Evolutionary conservation across 2,329 filamentous ascomycete genomes (phyloP).

Genomic region (Cladosporium velox): DNA sequence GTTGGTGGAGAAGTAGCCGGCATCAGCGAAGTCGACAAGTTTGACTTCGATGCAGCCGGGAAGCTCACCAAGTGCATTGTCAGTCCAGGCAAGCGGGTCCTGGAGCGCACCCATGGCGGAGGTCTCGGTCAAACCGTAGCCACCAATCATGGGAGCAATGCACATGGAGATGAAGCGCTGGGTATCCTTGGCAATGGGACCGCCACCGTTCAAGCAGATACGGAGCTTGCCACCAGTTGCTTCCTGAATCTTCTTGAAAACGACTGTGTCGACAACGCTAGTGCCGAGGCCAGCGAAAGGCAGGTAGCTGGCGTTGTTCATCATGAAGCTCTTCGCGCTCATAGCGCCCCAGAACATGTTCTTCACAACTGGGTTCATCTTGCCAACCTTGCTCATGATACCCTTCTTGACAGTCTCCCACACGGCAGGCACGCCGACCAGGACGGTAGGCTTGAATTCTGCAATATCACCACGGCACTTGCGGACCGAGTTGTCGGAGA

Average conservation of each 20-base stretch:
- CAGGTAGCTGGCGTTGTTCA: constrained; percentile 50
- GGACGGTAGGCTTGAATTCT: constrained; percentile 83
- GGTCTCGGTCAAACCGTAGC: constrained; percentile 97
- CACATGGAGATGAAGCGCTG: constrained; percentile 89
- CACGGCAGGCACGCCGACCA: constrained; percentile 92
- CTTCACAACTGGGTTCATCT: constrained; percentile 67
- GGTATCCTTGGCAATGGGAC: constrained; percentile 84
- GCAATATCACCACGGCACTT: constrained; percentile 94
- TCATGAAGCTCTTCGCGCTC: constrained; percentile 62
- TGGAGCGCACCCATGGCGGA: constrained; percentile 70
- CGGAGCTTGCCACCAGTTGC: constrained; percentile 85
- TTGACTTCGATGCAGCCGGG: constrained; percentile 82
- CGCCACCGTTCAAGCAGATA: constrained; percentile 92
- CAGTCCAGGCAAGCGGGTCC: constrained; percentile 82
- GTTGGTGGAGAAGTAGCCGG: constrained; percentile 77
- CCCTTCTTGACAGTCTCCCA: constrained; percentile 99
- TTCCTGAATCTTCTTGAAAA: constrained; percentile 90
- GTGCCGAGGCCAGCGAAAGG: constrained; percentile 56
- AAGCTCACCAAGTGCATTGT: constrained; percentile 74
- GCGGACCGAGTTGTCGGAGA: constrained; percentile 81
- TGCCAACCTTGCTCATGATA: constrained; percentile 75
- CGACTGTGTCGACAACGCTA: constrained; percentile 72
- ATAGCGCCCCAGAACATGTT: constrained; percentile 76
- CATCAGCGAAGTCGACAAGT: constrained; percentile 84
- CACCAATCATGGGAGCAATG: constrained; percentile 89